phyloP scores from a whole-genome alignment of 768 basidiomycete genomes.

The Suillus luteus region DNA sequence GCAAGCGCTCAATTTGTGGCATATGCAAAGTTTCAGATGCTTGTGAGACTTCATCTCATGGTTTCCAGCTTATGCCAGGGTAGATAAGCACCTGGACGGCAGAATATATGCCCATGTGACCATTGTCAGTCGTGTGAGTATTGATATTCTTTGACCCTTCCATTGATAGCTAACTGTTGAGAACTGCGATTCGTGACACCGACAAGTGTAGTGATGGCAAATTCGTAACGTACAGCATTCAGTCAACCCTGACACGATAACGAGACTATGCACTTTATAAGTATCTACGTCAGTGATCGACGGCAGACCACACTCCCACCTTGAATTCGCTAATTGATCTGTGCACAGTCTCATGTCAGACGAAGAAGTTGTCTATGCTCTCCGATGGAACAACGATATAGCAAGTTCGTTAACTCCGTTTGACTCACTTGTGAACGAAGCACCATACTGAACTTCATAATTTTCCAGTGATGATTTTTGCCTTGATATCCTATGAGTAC shows the following conservation, averaged over 20 bases:
- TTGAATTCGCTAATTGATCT: neutral
- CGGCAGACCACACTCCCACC: neutral
- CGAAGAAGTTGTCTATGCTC: neutral
- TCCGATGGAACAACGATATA: neutral
- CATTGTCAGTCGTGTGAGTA: conserved; percentile 2
- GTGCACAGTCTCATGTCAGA: neutral
- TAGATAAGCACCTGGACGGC: neutral
- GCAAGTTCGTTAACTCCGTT: neutral
- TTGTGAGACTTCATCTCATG: neutral
- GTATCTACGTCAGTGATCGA: neutral
- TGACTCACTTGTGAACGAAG: neutral
- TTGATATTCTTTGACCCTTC: neutral
- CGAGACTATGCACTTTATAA: neutral
- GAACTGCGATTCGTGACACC: neutral
- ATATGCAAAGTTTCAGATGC: neutral
- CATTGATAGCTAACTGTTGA: neutral
- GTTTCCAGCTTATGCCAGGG: neutral
- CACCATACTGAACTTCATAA: neutral
- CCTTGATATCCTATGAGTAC: neutral
- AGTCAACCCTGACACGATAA: neutral
- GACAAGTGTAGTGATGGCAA: neutral
- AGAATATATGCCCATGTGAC: neutral
- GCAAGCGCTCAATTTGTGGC: neutral
- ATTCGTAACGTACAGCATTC: neutral
- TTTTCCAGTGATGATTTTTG: neutral